phyloP scores from a whole-genome alignment of 148 eudicot genomes.

The Vaccinium myrtillus region DNA sequence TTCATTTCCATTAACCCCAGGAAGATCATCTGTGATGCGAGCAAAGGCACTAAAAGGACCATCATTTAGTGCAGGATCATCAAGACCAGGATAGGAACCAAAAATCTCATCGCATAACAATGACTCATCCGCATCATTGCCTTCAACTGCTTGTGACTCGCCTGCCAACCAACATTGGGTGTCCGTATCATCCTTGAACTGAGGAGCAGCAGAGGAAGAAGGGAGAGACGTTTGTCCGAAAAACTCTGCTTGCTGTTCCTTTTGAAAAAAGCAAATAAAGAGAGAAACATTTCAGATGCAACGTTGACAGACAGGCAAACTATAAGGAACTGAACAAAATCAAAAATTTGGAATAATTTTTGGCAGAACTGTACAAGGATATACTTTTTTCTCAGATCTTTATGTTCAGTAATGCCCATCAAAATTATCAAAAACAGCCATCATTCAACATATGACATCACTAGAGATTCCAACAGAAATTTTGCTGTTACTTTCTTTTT shows the following conservation, averaged over 20 bases:
- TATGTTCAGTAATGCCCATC: background rate
- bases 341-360: background rate
- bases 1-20: slow-evolving; percentile 23
- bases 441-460: background rate
- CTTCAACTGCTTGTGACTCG: slow-evolving; percentile 49
- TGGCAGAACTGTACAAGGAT: background rate
- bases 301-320: slow-evolving; percentile 5
- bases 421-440: background rate
- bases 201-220: slow-evolving; percentile 29
- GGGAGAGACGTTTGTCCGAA: slow-evolving; percentile 16
- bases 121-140: slow-evolving; percentile 27
- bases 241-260: slow-evolving; percentile 41
- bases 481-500: background rate
- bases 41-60: slow-evolving; percentile 18
- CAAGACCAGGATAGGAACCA: slow-evolving; percentile 31
- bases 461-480: background rate
- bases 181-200: slow-evolving; percentile 26
- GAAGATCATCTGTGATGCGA: slow-evolving; percentile 29
- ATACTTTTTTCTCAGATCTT: too few species aligned
- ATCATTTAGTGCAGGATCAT: slow-evolving; percentile 19
- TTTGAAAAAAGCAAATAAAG: background rate
- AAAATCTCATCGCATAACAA: slow-evolving; percentile 57
- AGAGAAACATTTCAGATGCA: background rate
- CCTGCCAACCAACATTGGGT: slow-evolving; percentile 39
- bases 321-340: slow-evolving; percentile 14